Conservation (phyloP, 2,329 filamentous ascomycete species). For the Pseudogymnoascus sp. region DNA sequence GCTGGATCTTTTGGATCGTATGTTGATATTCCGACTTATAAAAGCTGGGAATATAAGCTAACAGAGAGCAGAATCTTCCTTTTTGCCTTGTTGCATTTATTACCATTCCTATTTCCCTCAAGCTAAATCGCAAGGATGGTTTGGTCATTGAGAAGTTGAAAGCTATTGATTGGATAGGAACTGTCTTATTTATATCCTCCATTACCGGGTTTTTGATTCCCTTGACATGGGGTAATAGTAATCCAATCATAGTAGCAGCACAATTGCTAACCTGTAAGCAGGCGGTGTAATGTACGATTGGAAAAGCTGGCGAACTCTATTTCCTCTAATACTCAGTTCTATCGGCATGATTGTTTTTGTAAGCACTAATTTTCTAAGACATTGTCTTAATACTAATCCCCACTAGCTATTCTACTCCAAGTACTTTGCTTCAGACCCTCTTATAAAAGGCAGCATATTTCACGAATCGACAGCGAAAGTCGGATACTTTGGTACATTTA, state of each 20-base stretch:
- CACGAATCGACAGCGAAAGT: slow-evolving; percentile 40
- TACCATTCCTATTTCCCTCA: slow-evolving; percentile 21
- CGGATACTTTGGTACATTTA: slow-evolving; percentile 42
- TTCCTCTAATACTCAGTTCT: slow-evolving; percentile 50
- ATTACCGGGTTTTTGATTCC: slow-evolving; percentile 52
- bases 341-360: slow-evolving; percentile 43
- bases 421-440: slow-evolving; percentile 17
- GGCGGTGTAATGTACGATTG: slow-evolving; percentile 57
- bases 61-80: slow-evolving; percentile 17
- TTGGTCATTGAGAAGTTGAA: slow-evolving; percentile 18
- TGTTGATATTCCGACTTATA: too few species aligned
- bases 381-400: too few species aligned
- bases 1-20: slow-evolving; percentile 21
- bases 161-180: slow-evolving; percentile 53
- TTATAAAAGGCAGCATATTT: slow-evolving; percentile 36
- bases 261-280: not conserved
- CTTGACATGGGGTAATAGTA: slow-evolving; percentile 44
- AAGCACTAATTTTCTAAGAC: too few species aligned
- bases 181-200: slow-evolving; percentile 50
- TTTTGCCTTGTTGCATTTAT: slow-evolving; percentile 21
- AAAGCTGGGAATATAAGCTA: too few species aligned
- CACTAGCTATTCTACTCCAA: slow-evolving; percentile 38
- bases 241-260: not conserved
- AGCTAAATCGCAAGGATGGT: slow-evolving; percentile 18
- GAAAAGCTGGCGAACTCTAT: slow-evolving; percentile 51